These are phyloP conservation scores for Fusarium floridanum DNA, from an alignment of 2,329 filamentous ascomycete species.

Conservation along the genomic window DNA sequence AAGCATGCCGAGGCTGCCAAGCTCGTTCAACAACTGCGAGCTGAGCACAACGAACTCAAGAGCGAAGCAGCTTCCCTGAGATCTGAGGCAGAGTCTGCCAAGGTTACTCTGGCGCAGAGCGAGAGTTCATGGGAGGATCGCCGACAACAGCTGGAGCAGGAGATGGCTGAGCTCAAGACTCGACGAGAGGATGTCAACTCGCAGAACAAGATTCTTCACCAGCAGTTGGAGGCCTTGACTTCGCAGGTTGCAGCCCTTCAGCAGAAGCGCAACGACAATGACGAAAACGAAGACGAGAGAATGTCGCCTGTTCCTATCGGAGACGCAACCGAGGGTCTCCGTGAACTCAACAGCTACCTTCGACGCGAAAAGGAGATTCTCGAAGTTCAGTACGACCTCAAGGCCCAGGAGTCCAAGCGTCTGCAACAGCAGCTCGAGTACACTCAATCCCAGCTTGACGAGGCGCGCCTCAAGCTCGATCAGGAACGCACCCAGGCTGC, in stretches of 20 bases:
- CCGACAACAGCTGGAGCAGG: constrained; percentile 83
- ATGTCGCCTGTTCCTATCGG: constrained; percentile 65
- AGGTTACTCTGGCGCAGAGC: constrained; percentile 80
- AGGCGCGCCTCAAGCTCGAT: constrained; percentile 87
- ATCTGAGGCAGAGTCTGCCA: constrained; percentile 88
- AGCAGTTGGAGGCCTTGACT: constrained; percentile 87
- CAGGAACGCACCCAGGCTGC: constrained; percentile 85
- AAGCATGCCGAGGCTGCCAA: constrained; percentile 97
- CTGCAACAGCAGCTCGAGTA: constrained; percentile 92
- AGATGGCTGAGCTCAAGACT: constrained; percentile 82
- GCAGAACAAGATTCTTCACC: constrained; percentile 91
- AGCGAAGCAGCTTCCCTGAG: constrained; percentile 80
- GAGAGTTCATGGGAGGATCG: constrained; percentile 91
- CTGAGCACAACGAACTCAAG: constrained; percentile 85
- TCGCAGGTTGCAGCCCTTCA: constrained; percentile 84
- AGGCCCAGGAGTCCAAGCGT: constrained; percentile 87
- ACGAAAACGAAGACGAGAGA: constrained; percentile 65
- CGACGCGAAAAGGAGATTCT: constrained; percentile 97
- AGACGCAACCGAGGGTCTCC: constrained; percentile 78
- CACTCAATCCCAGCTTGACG: constrained; percentile 87
- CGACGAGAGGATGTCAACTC: constrained; percentile 86
- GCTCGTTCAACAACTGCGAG: constrained; percentile 81
- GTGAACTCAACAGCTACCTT: constrained; percentile 91
- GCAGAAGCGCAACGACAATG: constrained; percentile 73
- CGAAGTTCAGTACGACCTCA: constrained; percentile 94